Evolutionary conservation across 352 stramenopile species (phyloP), one percentile per base, ranked within the genome.

Genomic region (Salisapilia sapeloensis): DNA sequence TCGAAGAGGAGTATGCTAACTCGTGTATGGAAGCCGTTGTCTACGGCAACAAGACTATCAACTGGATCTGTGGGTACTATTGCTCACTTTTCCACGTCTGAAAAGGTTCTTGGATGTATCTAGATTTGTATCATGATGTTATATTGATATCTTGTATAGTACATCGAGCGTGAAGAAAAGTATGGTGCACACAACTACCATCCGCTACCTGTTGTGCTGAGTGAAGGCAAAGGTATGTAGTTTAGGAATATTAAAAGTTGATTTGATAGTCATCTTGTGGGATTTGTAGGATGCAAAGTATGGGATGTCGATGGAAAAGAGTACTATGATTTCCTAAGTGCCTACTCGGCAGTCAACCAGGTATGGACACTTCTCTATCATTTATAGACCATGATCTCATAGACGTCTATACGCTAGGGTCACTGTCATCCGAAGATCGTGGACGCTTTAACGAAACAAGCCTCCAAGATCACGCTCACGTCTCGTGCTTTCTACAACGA

Each of bases 401-500:
- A 16, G 14, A 16, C 27, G 27, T 13, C 11, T 49, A 17, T 24
- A 14, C 16, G 31, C 20, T 77, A 96, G 64, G 95, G 95, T 38
- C 95, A 99, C 56, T 98, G 93, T 57, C 95, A 99, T 56, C 95
- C 94, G 0, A 94, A 95, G 46, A 98, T 99, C 52, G 76, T 98
- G 17, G 51, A 66, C 22, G 94, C 93, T 17, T 60, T 99, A 3
- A 66, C 77, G 14, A 60, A 92, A 16, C 95, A 99, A 60, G 90
- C 93, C 10, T 61, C 92, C 35, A 95, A 74, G 38, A 67, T 99
- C 13, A 87, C 90, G 17, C 67, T 99, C 29, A 98, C 94, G 14
- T 98, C 92, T 19, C 86, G 96, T 29, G 96, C 96, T 16, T 99
- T 99, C 53, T 95, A 97, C 62, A 99, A 98, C 50, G 75, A 98